phyloP scores from a whole-genome alignment of 2,329 filamentous ascomycete genomes.

The Rhinocladiella mackenziei region DNA sequence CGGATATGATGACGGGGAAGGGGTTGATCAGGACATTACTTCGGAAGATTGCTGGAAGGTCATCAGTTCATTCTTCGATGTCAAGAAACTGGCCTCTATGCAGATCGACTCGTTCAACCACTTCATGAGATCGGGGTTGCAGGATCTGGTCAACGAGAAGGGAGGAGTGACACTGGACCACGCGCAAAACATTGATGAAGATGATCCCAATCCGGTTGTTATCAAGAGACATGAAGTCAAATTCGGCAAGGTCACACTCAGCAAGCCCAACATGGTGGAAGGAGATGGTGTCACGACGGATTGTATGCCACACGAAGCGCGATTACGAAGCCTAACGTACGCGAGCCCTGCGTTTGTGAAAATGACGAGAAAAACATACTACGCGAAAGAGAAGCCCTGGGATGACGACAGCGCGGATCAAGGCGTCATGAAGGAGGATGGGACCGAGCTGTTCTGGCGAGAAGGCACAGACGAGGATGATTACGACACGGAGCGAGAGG shows the following conservation, averaged over 20 bases:
- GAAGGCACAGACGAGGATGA: constrained; percentile 45
- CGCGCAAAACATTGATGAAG: constrained; percentile 70
- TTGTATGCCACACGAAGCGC: constrained; percentile 89
- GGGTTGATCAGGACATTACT: constrained; percentile 67
- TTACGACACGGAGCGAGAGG: constrained; percentile 59
- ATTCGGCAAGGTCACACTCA: constrained; percentile 85
- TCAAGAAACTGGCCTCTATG: constrained; percentile 92
- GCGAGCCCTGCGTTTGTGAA: constrained; percentile 85
- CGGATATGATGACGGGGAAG: constrained; percentile 64
- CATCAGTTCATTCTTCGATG: constrained; percentile 94
- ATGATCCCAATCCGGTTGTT: constrained; percentile 71
- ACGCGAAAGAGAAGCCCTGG: constrained; percentile 72
- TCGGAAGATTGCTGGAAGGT: constrained; percentile 98
- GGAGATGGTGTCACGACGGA: constrained; percentile 82
- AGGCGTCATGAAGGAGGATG: constrained; percentile 43
- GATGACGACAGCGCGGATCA: constrained; percentile 62
- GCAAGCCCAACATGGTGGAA: constrained; percentile 86
- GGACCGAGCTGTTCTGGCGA: constrained; percentile 32
- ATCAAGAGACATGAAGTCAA: constrained; percentile 92
- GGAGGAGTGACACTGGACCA: constrained; percentile 90
- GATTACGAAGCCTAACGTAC: constrained; percentile 92
- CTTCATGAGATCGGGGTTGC: constrained; percentile 89
- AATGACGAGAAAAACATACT: constrained; percentile 77
- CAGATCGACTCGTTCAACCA: constrained; percentile 98
- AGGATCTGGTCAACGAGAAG: constrained; percentile 90